Base-by-base conservation (phyloP, 805 yeast genomes). In the Saturnispora saitoi region DNA sequence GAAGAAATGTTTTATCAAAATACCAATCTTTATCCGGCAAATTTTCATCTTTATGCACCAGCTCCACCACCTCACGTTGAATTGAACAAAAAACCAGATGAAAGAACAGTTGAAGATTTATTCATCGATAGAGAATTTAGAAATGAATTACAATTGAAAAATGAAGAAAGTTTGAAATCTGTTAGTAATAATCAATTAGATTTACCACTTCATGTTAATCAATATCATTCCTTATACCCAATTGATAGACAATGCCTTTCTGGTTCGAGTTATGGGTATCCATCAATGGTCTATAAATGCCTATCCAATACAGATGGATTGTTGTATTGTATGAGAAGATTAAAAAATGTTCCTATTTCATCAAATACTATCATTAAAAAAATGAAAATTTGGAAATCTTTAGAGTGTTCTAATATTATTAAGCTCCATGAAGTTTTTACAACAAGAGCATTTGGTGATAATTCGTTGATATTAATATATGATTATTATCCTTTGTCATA, bases 31-130 rank as follows among this genome's bases (percentile, higher is more conserved):
- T 79, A 68, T 54, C 84, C 85, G 0, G 67, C 86, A 40, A 88
- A 88, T 58, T 86, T 86, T 62, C 96, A 90, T 65, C 67, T 88
- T 36, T 90, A 91, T 66, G 93, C 96, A 0, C 97, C 97, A 2
- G 75, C 79, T 29, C 91, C 96, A 9, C 87, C 90, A 3, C 90
- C 89, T 8, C 81, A 83, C 59, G 63, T 81, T 43, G 71, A 73
- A 37, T 64, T 76, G 9, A 80, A 81, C 12, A 68, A 85, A 52
- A 73, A 75, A 43, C 78, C 86, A 1, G 80, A 89, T 61, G 90
- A 89, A 65, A 75, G 88, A 39, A 79, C 78, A 30, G 77, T 82
- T 3, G 77, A 77, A 48, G 76, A 75, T 49, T 71, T 93, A 58
- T 90, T 90, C 61, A 75, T 91, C 10, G 79, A 89, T 9, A 77